Conservation (phyloP, 2,329 filamentous ascomycete genomes). For the Onygenales sp. region DNA sequence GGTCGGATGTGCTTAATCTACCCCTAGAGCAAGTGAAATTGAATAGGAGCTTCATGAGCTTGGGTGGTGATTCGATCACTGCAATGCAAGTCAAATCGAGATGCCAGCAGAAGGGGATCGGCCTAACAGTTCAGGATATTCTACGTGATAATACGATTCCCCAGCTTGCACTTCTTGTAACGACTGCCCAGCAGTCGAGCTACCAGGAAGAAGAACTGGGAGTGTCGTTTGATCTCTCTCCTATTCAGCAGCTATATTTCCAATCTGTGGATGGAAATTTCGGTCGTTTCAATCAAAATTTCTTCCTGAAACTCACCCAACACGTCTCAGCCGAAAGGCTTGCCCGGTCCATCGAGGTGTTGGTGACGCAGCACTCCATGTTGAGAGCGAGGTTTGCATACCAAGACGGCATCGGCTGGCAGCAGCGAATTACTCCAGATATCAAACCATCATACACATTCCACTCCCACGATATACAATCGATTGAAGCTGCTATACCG, state of each 20-base stretch:
- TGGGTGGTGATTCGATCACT: constrained; percentile 8
- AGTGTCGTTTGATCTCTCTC: constrained; percentile 14
- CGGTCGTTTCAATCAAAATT: constrained; percentile 31
- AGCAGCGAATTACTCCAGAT: constrained; percentile 22
- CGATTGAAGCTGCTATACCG: constrained; percentile 15
- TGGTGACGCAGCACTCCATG: constrained; percentile 29
- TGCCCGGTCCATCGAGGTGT: constrained; percentile 19
- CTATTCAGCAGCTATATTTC: constrained; percentile 16
- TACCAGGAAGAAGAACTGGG: constrained; percentile 10
- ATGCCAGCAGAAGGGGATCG: constrained; percentile 4
- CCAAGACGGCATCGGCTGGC: constrained; percentile 11
- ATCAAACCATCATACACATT: constrained; percentile 21
- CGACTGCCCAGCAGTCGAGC: background rate
- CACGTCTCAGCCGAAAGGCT: constrained; percentile 17
- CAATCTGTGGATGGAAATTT: constrained; percentile 21
- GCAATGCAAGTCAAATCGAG: constrained; percentile 8
- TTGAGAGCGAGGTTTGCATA: constrained; percentile 24
- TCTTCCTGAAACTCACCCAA: constrained; percentile 23
- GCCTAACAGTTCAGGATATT: constrained; percentile 4
- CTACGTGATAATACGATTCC: constrained; percentile 4
- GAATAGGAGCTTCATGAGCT: constrained; percentile 5
- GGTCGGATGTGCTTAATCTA: background rate
- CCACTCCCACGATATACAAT: constrained; percentile 13
- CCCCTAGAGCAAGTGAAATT: background rate
- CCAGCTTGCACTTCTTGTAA: background rate